Evolutionary conservation across 2,329 filamentous ascomycete genomes (phyloP), one percentile per base, ranked within the genome.

Genomic region (Fusarium virguliforme): DNA sequence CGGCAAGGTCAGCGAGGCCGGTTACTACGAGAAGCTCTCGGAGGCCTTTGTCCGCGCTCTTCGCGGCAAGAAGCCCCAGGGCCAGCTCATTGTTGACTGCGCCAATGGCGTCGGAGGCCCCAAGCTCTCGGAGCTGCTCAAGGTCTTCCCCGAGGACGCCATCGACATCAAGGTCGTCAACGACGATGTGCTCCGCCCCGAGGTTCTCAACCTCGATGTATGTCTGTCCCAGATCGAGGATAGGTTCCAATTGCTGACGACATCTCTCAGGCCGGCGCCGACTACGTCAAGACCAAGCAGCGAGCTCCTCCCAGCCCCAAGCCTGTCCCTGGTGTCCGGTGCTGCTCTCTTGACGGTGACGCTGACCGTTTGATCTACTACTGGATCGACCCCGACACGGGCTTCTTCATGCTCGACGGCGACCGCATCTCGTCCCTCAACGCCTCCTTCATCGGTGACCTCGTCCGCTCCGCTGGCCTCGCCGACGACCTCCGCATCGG

Each of bases 231-330:
- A 46, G 13, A 28, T 43, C 26, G 12, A 9, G 12, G 35, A 2
- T 22, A 48, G 56, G 6, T 46, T n/a, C 13, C 60, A 60, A 65
- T 37, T 54, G 60, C 56, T 69, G 37, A 72, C 50, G 15, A 41
- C 4, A 35, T 54, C 24, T 38, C 37, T 18, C 10, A 97, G 90
- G 97, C 93, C 78, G 96, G 96, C 81, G 96, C 96, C 78, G 96
- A 99, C 83, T 98, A 90, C 76, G 96, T 99, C 82, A 99, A 99
- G 86, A 98, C 96, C 18, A 94, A 94, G 83, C 96, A 99, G 85
- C 90, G 94, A 71, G 93, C 94, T 65, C 96, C 96, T 57, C 92
- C 92, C 43, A 91, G 85, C 32, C 95, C 94, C 60, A 94, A 95
- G 80, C 92, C 93, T 46, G 87, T 89, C 34, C 87, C 90, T 2